Conservation (phyloP, 2,329 filamentous ascomycete species). For the Scedosporium minutisporum region DNA sequence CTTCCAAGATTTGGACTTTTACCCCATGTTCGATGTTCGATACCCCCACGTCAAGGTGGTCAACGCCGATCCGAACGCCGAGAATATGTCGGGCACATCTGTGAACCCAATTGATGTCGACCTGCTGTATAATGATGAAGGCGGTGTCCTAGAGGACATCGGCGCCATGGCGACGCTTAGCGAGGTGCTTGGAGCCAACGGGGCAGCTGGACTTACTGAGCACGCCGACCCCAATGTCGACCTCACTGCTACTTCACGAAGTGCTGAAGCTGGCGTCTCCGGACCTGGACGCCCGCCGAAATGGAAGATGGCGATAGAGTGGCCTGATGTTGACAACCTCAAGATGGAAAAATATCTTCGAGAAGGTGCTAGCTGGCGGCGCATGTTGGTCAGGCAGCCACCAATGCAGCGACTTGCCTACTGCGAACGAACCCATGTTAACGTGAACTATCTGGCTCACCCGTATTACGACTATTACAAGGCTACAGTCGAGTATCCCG, state of each 20-base stretch:
- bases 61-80: neutral
- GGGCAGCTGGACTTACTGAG: no score
- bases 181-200: neutral
- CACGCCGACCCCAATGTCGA: neutral
- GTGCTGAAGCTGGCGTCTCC: neutral
- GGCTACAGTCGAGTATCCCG: neutral
- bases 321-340: neutral
- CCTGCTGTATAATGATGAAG: neutral
- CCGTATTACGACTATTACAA: slow-evolving; percentile 6
- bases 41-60: neutral
- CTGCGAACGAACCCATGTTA: slow-evolving; percentile 2
- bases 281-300: neutral
- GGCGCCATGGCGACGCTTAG: neutral
- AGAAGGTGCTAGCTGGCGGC: slow-evolving; percentile 13
- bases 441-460: slow-evolving; percentile 3
- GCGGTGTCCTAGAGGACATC: neutral
- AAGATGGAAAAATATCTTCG: slow-evolving; percentile 9
- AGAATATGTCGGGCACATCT: neutral
- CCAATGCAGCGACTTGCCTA: slow-evolving; percentile 5
- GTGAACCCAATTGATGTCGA: neutral
- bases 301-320: neutral
- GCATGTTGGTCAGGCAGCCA: slow-evolving; percentile 15
- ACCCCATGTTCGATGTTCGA: slow-evolving; percentile 4
- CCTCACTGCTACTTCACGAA: neutral
- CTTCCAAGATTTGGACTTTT: slow-evolving; percentile 6